Percentiles rank a stretch among this genome's conserved stretches.
Evolutionary conservation across 179 eudicot genomes (phyloP).

Genomic region (Beta corolliflora): DNA sequence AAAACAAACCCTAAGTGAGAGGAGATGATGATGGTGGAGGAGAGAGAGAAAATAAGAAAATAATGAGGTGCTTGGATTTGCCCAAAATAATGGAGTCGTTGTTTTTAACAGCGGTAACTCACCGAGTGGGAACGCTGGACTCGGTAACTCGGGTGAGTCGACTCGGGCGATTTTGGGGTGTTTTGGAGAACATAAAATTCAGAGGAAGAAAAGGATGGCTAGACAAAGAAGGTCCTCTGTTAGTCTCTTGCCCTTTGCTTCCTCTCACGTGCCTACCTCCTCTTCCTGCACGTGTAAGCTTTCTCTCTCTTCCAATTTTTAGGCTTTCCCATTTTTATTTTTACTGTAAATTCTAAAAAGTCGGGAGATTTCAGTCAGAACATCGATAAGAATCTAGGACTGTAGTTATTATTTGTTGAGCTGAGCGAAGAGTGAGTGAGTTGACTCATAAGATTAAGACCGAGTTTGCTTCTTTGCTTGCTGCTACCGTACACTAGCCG

Average conservation of each 20-base stretch:
- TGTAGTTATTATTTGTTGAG: no score
- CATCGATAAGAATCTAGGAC: no score
- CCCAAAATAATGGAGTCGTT: background rate
- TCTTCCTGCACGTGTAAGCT: conserved; percentile 65
- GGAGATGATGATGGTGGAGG: conserved; percentile 24
- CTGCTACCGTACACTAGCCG: conserved; percentile 33
- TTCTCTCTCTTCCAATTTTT: background rate
- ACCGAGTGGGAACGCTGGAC: background rate
- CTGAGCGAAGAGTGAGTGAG: background rate
- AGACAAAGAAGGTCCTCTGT: conserved; percentile 47
- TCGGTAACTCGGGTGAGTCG: conserved; percentile 8
- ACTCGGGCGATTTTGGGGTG: conserved; percentile 19
- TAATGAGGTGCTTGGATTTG: conserved; percentile 27
- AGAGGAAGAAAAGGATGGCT: conserved; percentile 56
- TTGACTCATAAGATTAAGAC: conserved; percentile 12
- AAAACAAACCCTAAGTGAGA: background rate
- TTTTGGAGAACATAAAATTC: conserved; percentile 38
- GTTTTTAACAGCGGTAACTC: background rate
- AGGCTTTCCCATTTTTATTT: background rate
- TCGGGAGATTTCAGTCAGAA: background rate
- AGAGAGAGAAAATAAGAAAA: conserved; percentile 23
- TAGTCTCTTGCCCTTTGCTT: conserved; percentile 30
- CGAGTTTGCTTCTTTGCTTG: no score
- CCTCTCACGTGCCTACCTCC: conserved; percentile 51
- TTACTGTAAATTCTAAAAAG: no score